A percentile compares a stretch with the other conserved stretches of the same genome.
These are phyloP conservation scores for Suzukiozyma palmioleophila DNA, from an alignment of 1,139 yeast species.

Conservation along the genomic window DNA sequence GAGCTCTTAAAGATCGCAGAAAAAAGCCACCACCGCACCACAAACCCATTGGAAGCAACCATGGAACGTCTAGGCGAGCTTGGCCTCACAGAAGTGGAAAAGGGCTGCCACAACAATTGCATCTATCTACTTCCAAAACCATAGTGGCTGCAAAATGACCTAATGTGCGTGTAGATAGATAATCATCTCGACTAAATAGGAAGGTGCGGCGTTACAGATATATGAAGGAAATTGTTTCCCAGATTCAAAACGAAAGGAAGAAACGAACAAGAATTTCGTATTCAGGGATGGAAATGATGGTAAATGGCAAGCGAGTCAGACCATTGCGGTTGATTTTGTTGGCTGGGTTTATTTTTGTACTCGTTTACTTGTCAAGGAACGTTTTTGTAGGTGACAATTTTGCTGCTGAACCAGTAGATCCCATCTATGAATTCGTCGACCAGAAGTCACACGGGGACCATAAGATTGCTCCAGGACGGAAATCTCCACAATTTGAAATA, in stretches of 20 bases:
- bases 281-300: slow-evolving; percentile 2
- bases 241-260: no score
- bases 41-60: neutral
- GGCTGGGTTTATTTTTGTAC: neutral
- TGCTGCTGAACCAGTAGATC: slow-evolving; percentile 1
- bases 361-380: neutral
- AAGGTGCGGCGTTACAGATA: neutral
- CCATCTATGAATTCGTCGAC: slow-evolving; percentile 1
- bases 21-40: slow-evolving; percentile 4
- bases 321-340: slow-evolving; percentile 1
- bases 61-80: slow-evolving; percentile 19
- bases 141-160: neutral
- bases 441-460: neutral
- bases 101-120: slow-evolving; percentile 15
- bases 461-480: slow-evolving; percentile 8
- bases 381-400: neutral
- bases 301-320: slow-evolving; percentile 4
- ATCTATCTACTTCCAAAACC: slow-evolving; percentile 14
- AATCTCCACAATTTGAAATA: neutral
- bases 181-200: no score
- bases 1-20: slow-evolving; percentile 15
- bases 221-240: neutral
- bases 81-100: slow-evolving; percentile 27
- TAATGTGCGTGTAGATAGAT: no score
- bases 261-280: no score